These are phyloP conservation scores for Helicocarpus griseus DNA, from an alignment of 2,329 filamentous ascomycete genomes.

Conservation along the genomic window DNA sequence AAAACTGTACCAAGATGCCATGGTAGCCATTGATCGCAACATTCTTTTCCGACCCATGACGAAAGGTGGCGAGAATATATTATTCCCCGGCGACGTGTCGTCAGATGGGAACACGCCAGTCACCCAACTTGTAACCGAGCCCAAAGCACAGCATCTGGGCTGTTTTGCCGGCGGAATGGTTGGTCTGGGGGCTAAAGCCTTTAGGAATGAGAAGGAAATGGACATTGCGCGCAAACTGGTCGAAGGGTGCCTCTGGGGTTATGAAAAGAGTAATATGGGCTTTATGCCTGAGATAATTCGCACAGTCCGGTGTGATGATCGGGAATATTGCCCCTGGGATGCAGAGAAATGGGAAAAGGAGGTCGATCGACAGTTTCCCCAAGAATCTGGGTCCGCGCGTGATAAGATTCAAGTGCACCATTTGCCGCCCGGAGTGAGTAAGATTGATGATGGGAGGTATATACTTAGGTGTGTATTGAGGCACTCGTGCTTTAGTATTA, in stretches of 20 bases:
- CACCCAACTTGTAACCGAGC: conserved; percentile 20
- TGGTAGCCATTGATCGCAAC: conserved; percentile 58
- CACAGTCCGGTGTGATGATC: conserved; percentile 29
- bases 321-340: not conserved
- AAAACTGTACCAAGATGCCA: conserved; percentile 58
- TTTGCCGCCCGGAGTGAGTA: conserved; percentile 41
- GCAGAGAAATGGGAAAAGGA: not conserved
- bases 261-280: conserved; percentile 37
- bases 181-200: conserved; percentile 41
- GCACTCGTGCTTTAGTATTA: too few species aligned
- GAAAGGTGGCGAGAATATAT: conserved; percentile 54
- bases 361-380: not conserved
- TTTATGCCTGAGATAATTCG: conserved; percentile 45
- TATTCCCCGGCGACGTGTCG: conserved; percentile 56
- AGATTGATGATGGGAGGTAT: not conserved
- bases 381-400: not conserved
- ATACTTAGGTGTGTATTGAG: not conserved
- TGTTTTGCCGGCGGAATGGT: conserved; percentile 50
- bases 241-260: conserved; percentile 47
- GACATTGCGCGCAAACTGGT: conserved; percentile 40
- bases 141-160: conserved; percentile 40
- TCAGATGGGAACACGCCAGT: conserved; percentile 15
- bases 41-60: conserved; percentile 71
- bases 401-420: conserved; percentile 10
- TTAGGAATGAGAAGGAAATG: conserved; percentile 38